Percentiles rank a stretch among this genome's conserved stretches.
These are phyloP conservation scores for Boletus hoseneyae DNA, from an alignment of 1,284 basidiomycete genomes.

Conservation along the genomic window DNA sequence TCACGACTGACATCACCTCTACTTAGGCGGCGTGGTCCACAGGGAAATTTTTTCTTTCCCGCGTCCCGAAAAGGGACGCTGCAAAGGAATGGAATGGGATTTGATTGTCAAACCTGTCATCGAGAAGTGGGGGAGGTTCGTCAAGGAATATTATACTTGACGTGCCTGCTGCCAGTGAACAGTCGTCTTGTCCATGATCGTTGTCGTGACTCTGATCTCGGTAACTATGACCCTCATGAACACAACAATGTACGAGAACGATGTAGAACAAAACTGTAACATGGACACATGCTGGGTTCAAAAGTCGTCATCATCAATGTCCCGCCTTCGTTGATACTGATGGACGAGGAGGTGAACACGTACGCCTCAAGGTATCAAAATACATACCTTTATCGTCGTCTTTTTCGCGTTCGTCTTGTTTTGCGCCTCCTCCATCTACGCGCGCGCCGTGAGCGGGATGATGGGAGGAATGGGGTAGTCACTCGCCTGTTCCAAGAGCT, in stretches of 20 bases:
- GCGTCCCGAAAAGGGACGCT: slow-evolving; percentile 46
- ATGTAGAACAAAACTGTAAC: not conserved
- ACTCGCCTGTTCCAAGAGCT: slow-evolving; percentile 86
- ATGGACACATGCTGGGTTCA: slow-evolving; percentile 27
- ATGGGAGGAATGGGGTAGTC: not conserved
- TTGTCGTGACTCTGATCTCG: not conserved
- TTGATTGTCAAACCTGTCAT: slow-evolving; percentile 68
- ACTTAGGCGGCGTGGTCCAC: slow-evolving; percentile 54
- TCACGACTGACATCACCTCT: slow-evolving; percentile 3
- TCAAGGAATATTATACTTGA: slow-evolving; percentile 30
- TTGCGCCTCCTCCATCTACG: slow-evolving; percentile 64
- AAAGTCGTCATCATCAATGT: slow-evolving; percentile 70
- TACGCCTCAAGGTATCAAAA: not conserved
- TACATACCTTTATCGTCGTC: slow-evolving; percentile 68
- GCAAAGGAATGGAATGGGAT: slow-evolving; percentile 69
- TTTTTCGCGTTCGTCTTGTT: slow-evolving; percentile 54
- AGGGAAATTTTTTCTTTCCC: slow-evolving; percentile 74
- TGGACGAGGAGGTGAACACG: not conserved
- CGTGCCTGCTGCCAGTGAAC: not conserved
- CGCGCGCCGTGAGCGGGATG: not conserved
- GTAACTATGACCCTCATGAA: not conserved
- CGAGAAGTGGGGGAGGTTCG: slow-evolving; percentile 68
- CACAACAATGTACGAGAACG: not conserved
- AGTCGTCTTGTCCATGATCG: not conserved
- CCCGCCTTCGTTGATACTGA: slow-evolving; percentile 72